phyloP scores from a whole-genome alignment of 352 stramenopile genomes.

The Phytopythium aichiense region DNA sequence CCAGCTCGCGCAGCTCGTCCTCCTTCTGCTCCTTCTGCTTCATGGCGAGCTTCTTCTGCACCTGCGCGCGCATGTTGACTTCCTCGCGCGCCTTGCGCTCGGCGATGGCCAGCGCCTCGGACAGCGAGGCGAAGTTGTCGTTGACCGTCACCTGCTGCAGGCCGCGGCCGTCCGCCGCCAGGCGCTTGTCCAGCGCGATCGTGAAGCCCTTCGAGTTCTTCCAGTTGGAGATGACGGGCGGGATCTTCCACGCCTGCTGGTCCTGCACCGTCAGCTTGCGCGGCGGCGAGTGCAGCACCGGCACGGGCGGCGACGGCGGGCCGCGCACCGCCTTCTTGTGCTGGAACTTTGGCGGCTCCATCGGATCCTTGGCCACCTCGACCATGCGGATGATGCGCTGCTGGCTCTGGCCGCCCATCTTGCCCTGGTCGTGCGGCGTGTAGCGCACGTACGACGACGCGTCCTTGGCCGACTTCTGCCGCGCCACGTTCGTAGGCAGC shows the following conservation, averaged over 20 bases:
- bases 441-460: conserved; percentile 81
- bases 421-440: conserved; percentile 78
- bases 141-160: conserved; percentile 96
- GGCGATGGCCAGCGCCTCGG: conserved; percentile 96
- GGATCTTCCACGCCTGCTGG: conserved; percentile 98
- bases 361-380: conserved; percentile 97
- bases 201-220: conserved; percentile 99
- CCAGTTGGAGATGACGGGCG: conserved; percentile 99
- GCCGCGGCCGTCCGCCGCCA: conserved; percentile 96
- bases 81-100: conserved; percentile 97
- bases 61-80: conserved; percentile 92
- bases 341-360: conserved; percentile 99
- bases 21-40: conserved; percentile 96
- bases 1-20: conserved; percentile 92
- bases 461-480: conserved; percentile 91
- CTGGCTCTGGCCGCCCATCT: conserved; percentile 48
- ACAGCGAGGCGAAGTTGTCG: conserved; percentile 98
- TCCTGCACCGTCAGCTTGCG: conserved; percentile 92
- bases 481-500: conserved; percentile 53
- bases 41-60: conserved; percentile 85
- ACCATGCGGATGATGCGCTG: conserved; percentile 99
- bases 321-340: conserved; percentile 96
- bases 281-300: conserved; percentile 90
- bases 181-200: conserved; percentile 98
- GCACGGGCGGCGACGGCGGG: conserved; percentile 88